Evolutionary conservation across 192 early-diverging fungal genomes (phyloP).

Genomic region (Coemansia guatemalensis): DNA sequence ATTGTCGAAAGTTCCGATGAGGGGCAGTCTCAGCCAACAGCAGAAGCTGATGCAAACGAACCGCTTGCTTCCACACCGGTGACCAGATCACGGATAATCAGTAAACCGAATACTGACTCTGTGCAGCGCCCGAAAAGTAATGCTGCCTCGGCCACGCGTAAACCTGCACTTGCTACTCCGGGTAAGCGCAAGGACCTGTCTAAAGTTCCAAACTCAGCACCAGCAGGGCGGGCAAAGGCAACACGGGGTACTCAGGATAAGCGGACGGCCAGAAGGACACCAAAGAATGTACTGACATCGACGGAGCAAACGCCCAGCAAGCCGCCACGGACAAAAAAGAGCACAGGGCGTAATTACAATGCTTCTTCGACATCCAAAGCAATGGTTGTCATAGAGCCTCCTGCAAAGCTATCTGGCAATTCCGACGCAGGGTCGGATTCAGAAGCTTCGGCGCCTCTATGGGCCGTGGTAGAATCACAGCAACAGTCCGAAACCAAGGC

Average conservation of each 20-base stretch:
- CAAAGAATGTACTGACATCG: background rate
- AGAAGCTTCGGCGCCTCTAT: no score
- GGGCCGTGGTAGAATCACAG: no score
- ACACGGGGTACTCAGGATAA: background rate
- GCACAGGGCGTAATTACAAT: background rate
- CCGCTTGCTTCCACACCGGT: background rate
- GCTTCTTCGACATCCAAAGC: background rate
- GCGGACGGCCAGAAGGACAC: background rate
- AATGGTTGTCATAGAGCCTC: conserved; percentile 6
- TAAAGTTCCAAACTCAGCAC: conserved; percentile 4
- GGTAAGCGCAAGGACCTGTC: background rate
- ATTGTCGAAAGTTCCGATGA: conserved; percentile 39
- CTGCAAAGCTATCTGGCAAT: no score
- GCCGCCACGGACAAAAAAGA: background rate
- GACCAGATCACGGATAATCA: background rate
- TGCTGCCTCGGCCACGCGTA: no score
- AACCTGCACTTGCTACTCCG: no score
- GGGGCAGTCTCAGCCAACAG: background rate
- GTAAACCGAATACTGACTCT: background rate
- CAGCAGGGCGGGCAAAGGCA: conserved; percentile 8
- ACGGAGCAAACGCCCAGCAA: background rate
- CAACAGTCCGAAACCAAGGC: no score
- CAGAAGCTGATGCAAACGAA: conserved; percentile 6
- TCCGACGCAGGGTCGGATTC: no score
- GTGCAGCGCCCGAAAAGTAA: no score